Conservation (phyloP, 495 filamentous ascomycete species). For the Beverwykella pulmonaria region DNA sequence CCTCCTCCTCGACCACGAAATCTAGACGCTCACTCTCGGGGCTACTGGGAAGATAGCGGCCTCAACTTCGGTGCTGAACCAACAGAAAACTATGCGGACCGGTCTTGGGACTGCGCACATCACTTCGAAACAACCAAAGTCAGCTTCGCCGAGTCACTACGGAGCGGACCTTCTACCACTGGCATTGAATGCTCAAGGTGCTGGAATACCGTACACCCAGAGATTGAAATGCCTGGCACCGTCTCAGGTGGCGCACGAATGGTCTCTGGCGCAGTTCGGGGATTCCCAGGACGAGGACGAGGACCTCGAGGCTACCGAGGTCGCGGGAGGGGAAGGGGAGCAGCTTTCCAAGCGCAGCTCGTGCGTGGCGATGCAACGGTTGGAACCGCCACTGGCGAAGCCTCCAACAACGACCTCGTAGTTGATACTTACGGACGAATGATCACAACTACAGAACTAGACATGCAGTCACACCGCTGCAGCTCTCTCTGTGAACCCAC, state of each 20-base stretch:
- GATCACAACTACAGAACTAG: not conserved
- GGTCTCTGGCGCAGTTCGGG: not conserved
- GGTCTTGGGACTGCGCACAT: constrained; percentile 20
- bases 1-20: constrained; percentile 17
- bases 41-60: constrained; percentile 27
- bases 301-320: not conserved
- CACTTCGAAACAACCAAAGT: constrained; percentile 15
- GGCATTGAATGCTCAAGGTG: constrained; percentile 27
- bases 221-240: constrained; percentile 13
- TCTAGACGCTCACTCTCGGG: constrained; percentile 28
- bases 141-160: not conserved
- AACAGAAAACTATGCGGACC: constrained; percentile 20
- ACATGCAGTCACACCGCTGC: not conserved
- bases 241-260: not conserved
- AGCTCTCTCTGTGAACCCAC: not conserved
- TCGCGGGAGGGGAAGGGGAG: not conserved
- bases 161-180: not conserved
- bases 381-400: not conserved
- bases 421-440: constrained; percentile 7
- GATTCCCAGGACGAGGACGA: not conserved
- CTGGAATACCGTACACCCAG: constrained; percentile 12
- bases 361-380: constrained; percentile 6
- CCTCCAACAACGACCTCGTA: not conserved
- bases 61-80: constrained; percentile 40
- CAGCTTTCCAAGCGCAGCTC: not conserved